A percentile compares a stretch with the other conserved stretches of the same genome.
These are phyloP conservation scores for Dactylis glomerata DNA, from an alignment of 176 grass and related monocot genomes.

Conservation along the genomic window DNA sequence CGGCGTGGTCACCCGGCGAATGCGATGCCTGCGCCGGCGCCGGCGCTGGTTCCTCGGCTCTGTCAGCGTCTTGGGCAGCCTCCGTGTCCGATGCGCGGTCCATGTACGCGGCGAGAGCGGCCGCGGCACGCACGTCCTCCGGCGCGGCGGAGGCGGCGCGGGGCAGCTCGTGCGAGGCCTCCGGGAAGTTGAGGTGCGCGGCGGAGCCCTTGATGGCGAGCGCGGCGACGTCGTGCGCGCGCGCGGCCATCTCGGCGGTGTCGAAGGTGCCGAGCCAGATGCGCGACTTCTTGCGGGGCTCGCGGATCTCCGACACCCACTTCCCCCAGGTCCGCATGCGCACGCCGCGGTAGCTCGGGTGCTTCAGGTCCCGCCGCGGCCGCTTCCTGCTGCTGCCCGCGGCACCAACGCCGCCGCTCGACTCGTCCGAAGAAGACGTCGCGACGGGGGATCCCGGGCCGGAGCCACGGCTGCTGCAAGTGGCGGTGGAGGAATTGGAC, in stretches of 20 bases:
- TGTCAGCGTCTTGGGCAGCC: neutral
- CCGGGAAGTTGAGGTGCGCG: constrained; percentile 54
- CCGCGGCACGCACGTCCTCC: constrained; percentile 43
- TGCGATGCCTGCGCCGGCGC: neutral
- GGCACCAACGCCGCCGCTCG: neutral
- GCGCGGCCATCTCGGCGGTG: constrained; percentile 69
- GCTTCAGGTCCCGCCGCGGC: constrained; percentile 58
- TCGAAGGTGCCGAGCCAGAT: constrained; percentile 96
- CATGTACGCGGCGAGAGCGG: constrained; percentile 36
- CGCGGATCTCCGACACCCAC: constrained; percentile 99
- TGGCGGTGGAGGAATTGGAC: neutral
- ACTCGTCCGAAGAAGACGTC: neutral
- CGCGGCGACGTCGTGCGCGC: constrained; percentile 74
- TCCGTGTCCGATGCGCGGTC: neutral
- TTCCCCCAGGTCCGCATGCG: constrained; percentile 87
- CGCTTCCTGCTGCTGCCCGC: constrained; percentile 30
- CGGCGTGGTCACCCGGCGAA: neutral
- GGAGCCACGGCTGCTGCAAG: neutral
- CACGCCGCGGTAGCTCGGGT: constrained; percentile 68
- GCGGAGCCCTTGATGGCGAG: constrained; percentile 62
- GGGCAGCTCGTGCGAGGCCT: constrained; percentile 26
- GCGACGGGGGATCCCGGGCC: neutral
- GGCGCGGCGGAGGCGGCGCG: constrained; percentile 23
- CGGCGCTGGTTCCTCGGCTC: neutral
- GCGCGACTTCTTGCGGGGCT: constrained; percentile 92